Percentiles rank a stretch among this genome's conserved stretches.
phyloP scores from a whole-genome alignment of 495 filamentous ascomycete species.

The Chaetomium fimeti region DNA sequence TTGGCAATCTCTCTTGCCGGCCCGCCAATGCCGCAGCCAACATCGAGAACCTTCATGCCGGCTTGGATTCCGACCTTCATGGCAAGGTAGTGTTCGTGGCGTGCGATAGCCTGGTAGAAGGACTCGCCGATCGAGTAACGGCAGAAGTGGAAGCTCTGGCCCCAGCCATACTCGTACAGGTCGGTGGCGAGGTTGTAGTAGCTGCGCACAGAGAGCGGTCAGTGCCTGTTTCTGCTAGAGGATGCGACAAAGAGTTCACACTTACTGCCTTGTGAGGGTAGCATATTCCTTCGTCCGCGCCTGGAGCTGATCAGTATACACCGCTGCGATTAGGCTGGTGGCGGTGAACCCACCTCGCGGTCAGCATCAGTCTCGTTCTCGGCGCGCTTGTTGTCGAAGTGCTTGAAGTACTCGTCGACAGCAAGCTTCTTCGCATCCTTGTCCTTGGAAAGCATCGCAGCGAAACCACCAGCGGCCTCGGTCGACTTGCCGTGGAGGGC shows the following conservation, averaged over 20 bases:
- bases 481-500: constrained; percentile 87
- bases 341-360: constrained; percentile 60
- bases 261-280: constrained; percentile 89
- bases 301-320: constrained; percentile 42
- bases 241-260: constrained; percentile 21
- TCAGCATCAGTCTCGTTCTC: constrained; percentile 76
- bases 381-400: constrained; percentile 93
- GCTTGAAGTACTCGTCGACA: constrained; percentile 98
- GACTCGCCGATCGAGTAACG: constrained; percentile 85
- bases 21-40: constrained; percentile 96
- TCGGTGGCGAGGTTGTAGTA: constrained; percentile 99
- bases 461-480: constrained; percentile 66
- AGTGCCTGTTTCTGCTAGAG: constrained; percentile 11
- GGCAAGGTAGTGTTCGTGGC: constrained; percentile 98
- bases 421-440: constrained; percentile 78
- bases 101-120: constrained; percentile 91
- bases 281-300: constrained; percentile 88
- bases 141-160: constrained; percentile 95
- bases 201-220: constrained; percentile 42
- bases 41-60: constrained; percentile 88
- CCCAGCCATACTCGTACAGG: constrained; percentile 97
- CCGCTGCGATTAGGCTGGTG: neutral
- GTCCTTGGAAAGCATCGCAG: constrained; percentile 84
- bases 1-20: constrained; percentile 97
- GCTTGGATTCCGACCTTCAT: constrained; percentile 82